Conservation (phyloP, 2,329 filamentous ascomycete genomes). For the Apiospora kogelbergensis region DNA sequence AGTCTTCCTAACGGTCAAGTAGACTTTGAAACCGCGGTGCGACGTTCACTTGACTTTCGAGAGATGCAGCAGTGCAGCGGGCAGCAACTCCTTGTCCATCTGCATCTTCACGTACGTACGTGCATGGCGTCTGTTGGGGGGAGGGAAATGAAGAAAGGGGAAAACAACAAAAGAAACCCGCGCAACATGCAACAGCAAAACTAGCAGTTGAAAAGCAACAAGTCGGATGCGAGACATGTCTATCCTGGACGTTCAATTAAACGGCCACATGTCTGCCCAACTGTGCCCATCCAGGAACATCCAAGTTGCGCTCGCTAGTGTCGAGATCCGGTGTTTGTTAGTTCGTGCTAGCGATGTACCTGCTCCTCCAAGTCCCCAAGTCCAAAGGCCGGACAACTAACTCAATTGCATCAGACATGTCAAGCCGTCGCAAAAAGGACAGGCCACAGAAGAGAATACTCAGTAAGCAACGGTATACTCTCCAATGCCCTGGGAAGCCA, state of each 20-base stretch:
- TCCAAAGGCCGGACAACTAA: neutral
- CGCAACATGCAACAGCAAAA: neutral
- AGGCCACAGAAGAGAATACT: no score
- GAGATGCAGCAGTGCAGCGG: neutral
- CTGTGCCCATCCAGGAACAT: conserved; percentile 9
- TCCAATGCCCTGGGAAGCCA: neutral
- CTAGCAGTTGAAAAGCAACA: neutral
- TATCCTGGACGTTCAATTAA: neutral
- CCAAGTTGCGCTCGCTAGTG: neutral
- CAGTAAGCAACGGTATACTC: neutral
- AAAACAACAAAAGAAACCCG: neutral
- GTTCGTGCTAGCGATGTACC: conserved; percentile 7
- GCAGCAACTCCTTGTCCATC: no score
- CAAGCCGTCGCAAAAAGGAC: neutral
- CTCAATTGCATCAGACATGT: neutral
- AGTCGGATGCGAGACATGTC: neutral
- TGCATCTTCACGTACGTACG: neutral
- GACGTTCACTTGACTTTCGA: neutral
- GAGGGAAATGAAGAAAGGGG: neutral
- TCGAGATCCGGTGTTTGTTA: neutral
- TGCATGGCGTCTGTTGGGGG: neutral
- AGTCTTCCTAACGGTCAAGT: neutral
- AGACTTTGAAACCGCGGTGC: neutral
- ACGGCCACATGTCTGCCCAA: conserved; percentile 9
- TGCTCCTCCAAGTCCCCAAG: neutral